Conservation (phyloP, 139 green algal genomes). For the Auxenochlorella pyrenoidosa region DNA sequence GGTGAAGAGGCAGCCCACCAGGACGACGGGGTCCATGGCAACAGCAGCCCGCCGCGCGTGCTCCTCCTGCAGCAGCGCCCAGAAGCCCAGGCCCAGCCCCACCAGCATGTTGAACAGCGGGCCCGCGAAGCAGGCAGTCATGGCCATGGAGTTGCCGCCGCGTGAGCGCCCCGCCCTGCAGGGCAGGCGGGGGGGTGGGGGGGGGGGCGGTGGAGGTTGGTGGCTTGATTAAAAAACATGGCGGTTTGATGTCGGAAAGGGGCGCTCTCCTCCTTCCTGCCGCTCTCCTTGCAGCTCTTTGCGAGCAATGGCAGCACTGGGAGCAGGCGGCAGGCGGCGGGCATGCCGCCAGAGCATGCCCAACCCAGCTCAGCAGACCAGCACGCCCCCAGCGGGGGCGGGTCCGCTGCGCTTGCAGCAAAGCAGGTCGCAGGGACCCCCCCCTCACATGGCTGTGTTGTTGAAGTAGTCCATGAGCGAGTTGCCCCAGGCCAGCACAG, state of each 20-base stretch:
- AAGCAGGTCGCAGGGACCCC: background rate
- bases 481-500: constrained; percentile 92
- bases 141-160: constrained; percentile 74
- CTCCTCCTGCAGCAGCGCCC: constrained; percentile 9
- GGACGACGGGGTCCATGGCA: constrained; percentile 62
- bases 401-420: no score
- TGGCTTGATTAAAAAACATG: no score
- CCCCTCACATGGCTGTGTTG: constrained; percentile 74
- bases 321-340: no score
- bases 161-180: constrained; percentile 71
- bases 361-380: no score
- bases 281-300: no score
- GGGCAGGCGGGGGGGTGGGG: background rate
- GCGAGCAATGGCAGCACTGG: no score
- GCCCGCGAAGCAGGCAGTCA: constrained; percentile 92
- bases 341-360: no score
- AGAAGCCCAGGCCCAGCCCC: constrained; percentile 54
- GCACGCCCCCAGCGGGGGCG: no score
- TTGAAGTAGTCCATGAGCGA: constrained; percentile 86
- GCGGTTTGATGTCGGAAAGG: no score
- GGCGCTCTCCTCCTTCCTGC: no score
- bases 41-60: constrained; percentile 33
- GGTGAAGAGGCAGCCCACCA: constrained; percentile 66
- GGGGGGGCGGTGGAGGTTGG: no score
- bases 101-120: constrained; percentile 94